A percentile compares a stretch with the other conserved stretches of the same genome.
Conservation (phyloP, 495 filamentous ascomycete species). For the Annulohypoxylon nitens region DNA sequence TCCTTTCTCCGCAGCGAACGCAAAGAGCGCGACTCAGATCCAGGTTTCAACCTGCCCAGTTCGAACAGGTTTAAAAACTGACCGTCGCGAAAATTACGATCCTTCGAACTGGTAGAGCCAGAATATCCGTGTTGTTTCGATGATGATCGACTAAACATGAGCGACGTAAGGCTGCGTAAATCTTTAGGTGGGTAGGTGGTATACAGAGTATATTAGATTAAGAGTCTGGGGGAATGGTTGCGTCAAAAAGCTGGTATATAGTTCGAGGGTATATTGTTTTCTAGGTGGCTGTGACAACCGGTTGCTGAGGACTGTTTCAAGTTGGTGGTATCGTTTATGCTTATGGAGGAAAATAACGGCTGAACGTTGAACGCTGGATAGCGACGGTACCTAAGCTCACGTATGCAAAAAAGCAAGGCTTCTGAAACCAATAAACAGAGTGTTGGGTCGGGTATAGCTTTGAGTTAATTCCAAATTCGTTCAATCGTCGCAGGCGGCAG, state of each 20-base stretch:
- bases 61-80: slow-evolving; percentile 57
- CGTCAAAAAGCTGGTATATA: slow-evolving; percentile 36
- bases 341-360: slow-evolving; percentile 19
- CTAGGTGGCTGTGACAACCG: slow-evolving; percentile 38
- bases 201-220: slow-evolving; percentile 18
- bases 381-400: slow-evolving; percentile 14
- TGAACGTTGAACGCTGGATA: slow-evolving; percentile 15
- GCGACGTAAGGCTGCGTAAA: slow-evolving; percentile 39
- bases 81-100: slow-evolving; percentile 52
- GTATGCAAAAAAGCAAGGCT: slow-evolving; percentile 33
- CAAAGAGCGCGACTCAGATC: slow-evolving; percentile 52
- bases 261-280: slow-evolving; percentile 20
- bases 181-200: slow-evolving; percentile 28
- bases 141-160: slow-evolving; percentile 66
- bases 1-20: slow-evolving; percentile 58
- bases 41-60: slow-evolving; percentile 53
- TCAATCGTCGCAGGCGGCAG: slow-evolving; percentile 9
- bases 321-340: slow-evolving; percentile 45
- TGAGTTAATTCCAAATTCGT: slow-evolving; percentile 25
- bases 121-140: slow-evolving; percentile 52
- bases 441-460: slow-evolving; percentile 26
- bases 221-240: slow-evolving; percentile 16
- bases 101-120: slow-evolving; percentile 49
- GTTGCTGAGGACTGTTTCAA: slow-evolving; percentile 41
- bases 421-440: slow-evolving; percentile 29